Base-by-base conservation (phyloP, 208 protist genomes). In the Cochliopodium minus region DNA sequence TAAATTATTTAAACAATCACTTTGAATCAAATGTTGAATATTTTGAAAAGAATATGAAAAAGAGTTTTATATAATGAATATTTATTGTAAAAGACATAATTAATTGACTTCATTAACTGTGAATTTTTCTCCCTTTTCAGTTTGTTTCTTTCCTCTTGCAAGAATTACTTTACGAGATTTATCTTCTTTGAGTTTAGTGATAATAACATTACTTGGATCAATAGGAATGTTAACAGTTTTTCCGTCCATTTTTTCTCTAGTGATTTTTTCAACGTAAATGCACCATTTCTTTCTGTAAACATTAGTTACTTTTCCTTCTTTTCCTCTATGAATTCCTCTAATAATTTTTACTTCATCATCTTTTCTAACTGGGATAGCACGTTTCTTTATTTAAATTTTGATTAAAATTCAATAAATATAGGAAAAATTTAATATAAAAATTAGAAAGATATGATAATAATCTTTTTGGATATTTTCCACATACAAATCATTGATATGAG, bases 181-280 rank as follows among this genome's bases (percentile, higher is more conserved):
- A 77, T 95, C 91, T 32, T 98, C 72, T 76, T 97, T 92, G 65
- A 98, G 83, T 79, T 97, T 96, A 66, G 87, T 97, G 77, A 99
- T 94, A 70, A 96, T 81, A 51, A 96, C 83, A 69, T 99, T 99
- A 67, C 92, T 97, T 50, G 95, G 77, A 73, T 98, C 66, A 74
- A 99, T 83, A 67, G 87, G 86, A 54, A 97, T 79, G 47, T 77
- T 59, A 38, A 86, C 83, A 51, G 82, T 86, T 55, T 72, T 74
- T 66, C 90, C 87, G 75, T 90, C 88, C 49, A 76, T 76, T 83
- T 98, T 99, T 70, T 97, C 89, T 38, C 82, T 76, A 65, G 79
- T 83, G 51, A 97, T 70, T 66, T 94, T 88, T 62, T 98, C 92
- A 66, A 99, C 82, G 83, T 97, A 86, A 72, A 99, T 92, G 42